Evolutionary conservation across 768 basidiomycete species (phyloP).

Genomic region (Lactarius sanguifluus): DNA sequence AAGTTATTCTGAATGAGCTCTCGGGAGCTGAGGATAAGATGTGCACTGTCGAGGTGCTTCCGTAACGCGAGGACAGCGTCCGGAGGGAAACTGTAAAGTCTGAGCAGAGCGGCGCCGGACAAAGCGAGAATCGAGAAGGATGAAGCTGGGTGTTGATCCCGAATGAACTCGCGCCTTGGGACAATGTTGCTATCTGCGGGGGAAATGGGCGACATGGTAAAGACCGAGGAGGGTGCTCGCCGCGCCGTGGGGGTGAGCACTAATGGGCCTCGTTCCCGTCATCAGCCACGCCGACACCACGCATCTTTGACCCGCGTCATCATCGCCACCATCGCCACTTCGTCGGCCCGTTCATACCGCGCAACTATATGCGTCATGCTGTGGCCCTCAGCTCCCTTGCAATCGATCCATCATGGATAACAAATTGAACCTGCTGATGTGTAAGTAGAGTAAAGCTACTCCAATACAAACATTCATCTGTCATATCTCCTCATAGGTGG

Average conservation of each 20-base stretch:
- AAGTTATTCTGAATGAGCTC: constrained; percentile 59
- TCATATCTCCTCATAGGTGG: constrained; percentile 45
- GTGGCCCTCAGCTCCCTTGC: neutral
- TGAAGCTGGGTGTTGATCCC: constrained; percentile 53
- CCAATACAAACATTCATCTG: constrained; percentile 17
- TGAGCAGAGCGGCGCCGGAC: constrained; percentile 58
- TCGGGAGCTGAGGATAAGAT: constrained; percentile 46
- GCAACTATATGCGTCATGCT: neutral
- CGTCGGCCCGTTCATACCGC: neutral
- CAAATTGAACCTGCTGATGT: constrained; percentile 71
- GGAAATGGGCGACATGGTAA: constrained; percentile 28
- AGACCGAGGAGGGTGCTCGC: constrained; percentile 27
- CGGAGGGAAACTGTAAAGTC: constrained; percentile 68
- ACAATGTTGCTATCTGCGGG: constrained; percentile 53
- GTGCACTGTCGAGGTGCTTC: constrained; percentile 51
- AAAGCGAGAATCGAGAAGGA: constrained; percentile 71
- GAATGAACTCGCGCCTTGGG: constrained; percentile 73
- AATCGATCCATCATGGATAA: constrained; percentile 12
- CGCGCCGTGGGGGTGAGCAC: constrained; percentile 22
- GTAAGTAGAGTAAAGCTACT: constrained; percentile 44
- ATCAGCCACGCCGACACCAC: constrained; percentile 24
- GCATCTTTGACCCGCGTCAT: neutral
- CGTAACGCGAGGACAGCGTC: constrained; percentile 54
- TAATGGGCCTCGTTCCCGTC: constrained; percentile 13
- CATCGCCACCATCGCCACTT: neutral